Evolutionary conservation across 345 rosid species (phyloP).

Genomic region (Euphorbia peplus): DNA sequence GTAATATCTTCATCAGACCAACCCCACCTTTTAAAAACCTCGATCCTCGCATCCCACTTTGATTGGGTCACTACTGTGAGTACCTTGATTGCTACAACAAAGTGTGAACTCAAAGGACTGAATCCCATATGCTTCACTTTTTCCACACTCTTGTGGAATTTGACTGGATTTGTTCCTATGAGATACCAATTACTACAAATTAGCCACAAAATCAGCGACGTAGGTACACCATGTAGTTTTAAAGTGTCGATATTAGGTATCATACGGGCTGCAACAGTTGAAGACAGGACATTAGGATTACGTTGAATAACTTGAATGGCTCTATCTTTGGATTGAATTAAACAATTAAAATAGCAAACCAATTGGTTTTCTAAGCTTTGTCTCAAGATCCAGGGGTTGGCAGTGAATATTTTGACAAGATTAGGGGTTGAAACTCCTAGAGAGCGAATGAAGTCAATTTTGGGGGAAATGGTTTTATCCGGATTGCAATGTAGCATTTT

Average conservation of each 20-base stretch:
- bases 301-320: not conserved
- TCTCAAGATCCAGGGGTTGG: not conserved
- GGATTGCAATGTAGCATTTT: conserved; percentile 8
- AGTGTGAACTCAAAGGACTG: conserved; percentile 31
- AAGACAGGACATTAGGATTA: not conserved
- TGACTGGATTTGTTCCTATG: not conserved
- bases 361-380: conserved; percentile 16
- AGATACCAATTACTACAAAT: not conserved
- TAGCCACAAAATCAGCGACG: not conserved
- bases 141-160: conserved; percentile 8
- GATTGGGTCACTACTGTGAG: conserved; percentile 30
- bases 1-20: conserved; percentile 45
- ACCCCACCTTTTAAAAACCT: conserved; percentile 46
- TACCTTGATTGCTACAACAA: conserved; percentile 36
- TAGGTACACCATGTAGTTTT: conserved; percentile 14
- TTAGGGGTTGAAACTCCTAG: conserved; percentile 14
- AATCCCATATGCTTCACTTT: conserved; percentile 48
- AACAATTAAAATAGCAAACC: conserved; percentile 8
- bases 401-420: conserved; percentile 1
- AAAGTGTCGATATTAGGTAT: conserved; percentile 2
- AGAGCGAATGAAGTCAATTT: conserved; percentile 23
- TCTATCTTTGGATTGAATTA: conserved; percentile 1
- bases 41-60: conserved; percentile 36
- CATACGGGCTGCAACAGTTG: not conserved
- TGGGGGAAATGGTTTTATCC: conserved; percentile 31